Evolutionary conservation across 2,329 filamentous ascomycete species (phyloP), one percentile per base, ranked within the genome.

Genomic region (Blastomyces parvus): DNA sequence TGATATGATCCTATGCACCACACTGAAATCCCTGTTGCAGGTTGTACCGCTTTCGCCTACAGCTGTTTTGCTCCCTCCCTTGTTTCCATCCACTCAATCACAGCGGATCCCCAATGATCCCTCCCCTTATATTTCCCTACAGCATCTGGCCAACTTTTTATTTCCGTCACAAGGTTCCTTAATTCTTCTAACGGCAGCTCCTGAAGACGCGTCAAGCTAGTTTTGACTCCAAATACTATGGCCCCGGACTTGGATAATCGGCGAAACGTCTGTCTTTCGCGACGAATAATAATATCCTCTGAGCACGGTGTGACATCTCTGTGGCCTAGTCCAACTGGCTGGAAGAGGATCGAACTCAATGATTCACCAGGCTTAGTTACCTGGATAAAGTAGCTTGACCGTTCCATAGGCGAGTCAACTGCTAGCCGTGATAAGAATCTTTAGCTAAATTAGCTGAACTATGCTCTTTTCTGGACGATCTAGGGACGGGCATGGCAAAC

Each of bases 151-250:
- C 79, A 80, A 30, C 74, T 79, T 48, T 70, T 70, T 60, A 80
- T 74, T 62, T 80, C 78, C n/a, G 70, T 77, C 7, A 72, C 76
- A 30, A 81, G 68, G 52, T 77, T 78, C 38, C 72, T 69, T 44
- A 79, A 65, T 66, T 80, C 78, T 25, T 76, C 70, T 61, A 73
- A 72, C 0, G 73, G 72, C 5, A 81, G 69, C 59, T 79, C 74
- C 3, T 74, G 71, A 6, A 81, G 66, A 0, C 72, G 72, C 2
- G 76, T 74, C 58, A 83, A 70, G 9, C 75, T 76, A 0, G 81
- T 83, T 64, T 79, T 78, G 9, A 82, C 80, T 0, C 79, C 79
- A 66, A 83, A 82, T 3, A 83, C 71, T 1, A 83, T 75, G 0
- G 80, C 76, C 0, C 73, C 74, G 0, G 76, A 77, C 1, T 73